Evolutionary conservation across 306 rosid species (phyloP).

Genomic region (Pyrus betulifolia): DNA sequence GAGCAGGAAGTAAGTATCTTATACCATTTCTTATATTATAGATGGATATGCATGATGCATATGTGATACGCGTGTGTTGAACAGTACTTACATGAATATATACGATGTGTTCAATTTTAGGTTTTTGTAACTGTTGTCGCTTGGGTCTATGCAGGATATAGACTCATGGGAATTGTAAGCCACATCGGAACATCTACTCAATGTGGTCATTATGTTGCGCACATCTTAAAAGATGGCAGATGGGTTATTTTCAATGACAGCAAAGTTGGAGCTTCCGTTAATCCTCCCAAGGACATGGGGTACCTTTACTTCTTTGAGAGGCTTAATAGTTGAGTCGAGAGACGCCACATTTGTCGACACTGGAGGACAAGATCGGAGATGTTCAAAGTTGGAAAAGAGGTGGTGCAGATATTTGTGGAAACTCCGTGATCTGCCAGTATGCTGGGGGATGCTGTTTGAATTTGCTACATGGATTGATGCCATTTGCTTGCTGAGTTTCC

Average conservation of each 20-base stretch:
- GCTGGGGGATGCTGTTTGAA: neutral
- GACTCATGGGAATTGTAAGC: conserved; percentile 78
- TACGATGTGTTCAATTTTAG: neutral
- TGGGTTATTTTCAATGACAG: conserved; percentile 87
- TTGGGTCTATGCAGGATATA: conserved; percentile 52
- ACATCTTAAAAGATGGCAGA: conserved; percentile 80
- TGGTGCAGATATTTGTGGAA: neutral
- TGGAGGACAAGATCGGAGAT: neutral
- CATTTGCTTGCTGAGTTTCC: neutral
- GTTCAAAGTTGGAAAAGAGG: neutral
- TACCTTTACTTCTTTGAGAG: conserved; percentile 88
- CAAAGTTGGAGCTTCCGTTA: conserved; percentile 85
- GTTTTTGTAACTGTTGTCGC: neutral
- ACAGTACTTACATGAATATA: neutral
- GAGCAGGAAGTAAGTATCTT: conserved; percentile 87
- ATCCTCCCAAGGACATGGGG: conserved; percentile 99
- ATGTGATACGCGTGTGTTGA: neutral
- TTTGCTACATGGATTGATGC: neutral
- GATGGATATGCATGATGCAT: neutral
- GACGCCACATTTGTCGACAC: neutral
- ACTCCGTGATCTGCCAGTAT: neutral
- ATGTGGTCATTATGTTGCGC: conserved; percentile 96
- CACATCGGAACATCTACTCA: conserved; percentile 93
- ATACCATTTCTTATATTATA: neutral
- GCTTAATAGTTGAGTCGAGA: conserved; percentile 33